Percentiles rank a stretch among this genome's conserved stretches.
Conservation (phyloP, 306 rosid genomes). For the Quillaja saponaria region DNA sequence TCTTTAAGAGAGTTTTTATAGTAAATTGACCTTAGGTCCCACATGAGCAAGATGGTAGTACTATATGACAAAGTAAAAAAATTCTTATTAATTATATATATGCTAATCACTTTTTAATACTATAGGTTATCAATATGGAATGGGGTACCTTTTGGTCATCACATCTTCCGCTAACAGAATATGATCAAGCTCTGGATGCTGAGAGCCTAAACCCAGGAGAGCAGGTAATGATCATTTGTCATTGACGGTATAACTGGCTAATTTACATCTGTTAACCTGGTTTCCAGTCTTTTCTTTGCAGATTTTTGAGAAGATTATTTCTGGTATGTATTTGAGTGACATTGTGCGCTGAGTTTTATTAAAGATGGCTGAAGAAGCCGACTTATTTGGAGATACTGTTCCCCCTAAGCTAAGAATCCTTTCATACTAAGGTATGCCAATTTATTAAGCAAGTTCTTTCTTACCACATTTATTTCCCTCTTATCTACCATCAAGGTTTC, state of each 20-base stretch:
- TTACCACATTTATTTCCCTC: conserved; percentile 4
- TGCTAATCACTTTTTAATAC: conserved; percentile 19
- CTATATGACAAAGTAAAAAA: not conserved
- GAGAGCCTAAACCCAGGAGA: conserved; percentile 97
- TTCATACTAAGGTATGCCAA: conserved; percentile 69
- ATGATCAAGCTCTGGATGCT: conserved; percentile 68
- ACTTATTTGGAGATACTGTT: conserved; percentile 76
- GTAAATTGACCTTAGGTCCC: not conserved
- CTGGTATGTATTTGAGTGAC: conserved; percentile 98
- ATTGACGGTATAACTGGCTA: conserved; percentile 6
- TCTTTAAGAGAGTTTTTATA: conserved; percentile 9
- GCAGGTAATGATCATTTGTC: conserved; percentile 57
- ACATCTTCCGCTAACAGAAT: conserved; percentile 85
- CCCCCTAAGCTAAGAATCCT: conserved; percentile 77
- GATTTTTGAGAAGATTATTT: conserved; percentile 88
- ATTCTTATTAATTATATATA: not conserved
- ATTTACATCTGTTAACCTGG: conserved; percentile 17
- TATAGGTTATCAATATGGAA: conserved; percentile 95
- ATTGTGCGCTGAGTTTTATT: conserved; percentile 77
- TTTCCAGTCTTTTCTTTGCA: conserved; percentile 43
- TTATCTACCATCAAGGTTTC: conserved; percentile 4
- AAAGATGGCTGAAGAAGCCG: conserved; percentile 89
- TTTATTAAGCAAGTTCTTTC: conserved; percentile 10
- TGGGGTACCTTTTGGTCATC: conserved; percentile 95
- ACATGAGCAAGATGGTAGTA: not conserved